Evolutionary conservation across 768 basidiomycete genomes (phyloP), one percentile per base, ranked within the genome.

Genomic region (Naganishia kalamii): DNA sequence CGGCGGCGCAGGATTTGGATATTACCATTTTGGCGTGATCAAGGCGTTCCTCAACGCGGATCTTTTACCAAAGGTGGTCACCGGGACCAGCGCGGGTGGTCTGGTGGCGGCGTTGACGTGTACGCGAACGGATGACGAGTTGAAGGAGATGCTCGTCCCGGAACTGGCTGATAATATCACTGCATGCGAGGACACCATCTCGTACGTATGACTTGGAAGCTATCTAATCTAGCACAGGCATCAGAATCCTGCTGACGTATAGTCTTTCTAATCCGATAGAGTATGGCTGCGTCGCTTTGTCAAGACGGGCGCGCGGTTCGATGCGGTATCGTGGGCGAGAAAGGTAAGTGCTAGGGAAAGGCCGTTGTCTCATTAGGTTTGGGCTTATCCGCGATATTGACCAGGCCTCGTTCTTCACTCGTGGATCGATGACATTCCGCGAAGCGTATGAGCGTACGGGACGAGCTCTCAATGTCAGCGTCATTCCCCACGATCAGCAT

Each of bases 1-100:
- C n/a, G 96, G 96, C 17, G 94, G 96, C 6, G 96, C 90, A 8
- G 87, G 88, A 0, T 94, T 97, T 74, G 92, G 92, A 10, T 96
- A 94, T 75, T 97, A 91, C 87, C 78, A 73, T 74, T 85, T 88
- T 73, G 94, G 94, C 8, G 89, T 97, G 21, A 85, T 93, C 50
- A 89, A 88, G 72, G 96, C 93, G 0, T 88, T 99, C 72, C 79
- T 97, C 4, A 91, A 98, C 70, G 86, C 88, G 11, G 84, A 85
- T 19, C 80, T 96, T 4, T 80, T 98, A 15, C 96, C 96, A 19
- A 84, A 91, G 35, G 93, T 99, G 4, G 86, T 98, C 65, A 89
- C 93, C 11, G 94, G 94, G 13, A 97, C 94, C 5, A 91, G 89
- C 40, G 94, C 94, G 0, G 94, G 94, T 4, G 92, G 89, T 10